Base-by-base conservation (phyloP, 2,329 filamentous ascomycete species). In the Exserohilum turcica region DNA sequence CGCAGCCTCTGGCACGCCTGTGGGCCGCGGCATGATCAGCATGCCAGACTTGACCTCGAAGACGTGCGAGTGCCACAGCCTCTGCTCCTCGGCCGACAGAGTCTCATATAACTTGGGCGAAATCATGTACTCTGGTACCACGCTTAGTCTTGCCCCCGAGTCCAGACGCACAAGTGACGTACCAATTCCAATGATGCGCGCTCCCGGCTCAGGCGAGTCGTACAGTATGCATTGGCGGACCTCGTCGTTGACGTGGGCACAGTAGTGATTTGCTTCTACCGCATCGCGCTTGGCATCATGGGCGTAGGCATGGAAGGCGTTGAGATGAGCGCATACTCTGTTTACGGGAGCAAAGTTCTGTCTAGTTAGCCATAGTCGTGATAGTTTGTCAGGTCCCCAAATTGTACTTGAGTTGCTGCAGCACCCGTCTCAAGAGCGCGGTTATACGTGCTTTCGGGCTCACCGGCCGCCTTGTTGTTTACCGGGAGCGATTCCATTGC, bases 241-340 rank as follows among this genome's bases (percentile, higher is more conserved):
- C 57, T 94, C 90, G 65, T 87, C 82, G 56, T 83, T 91, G 3
- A 94, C 65, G 65, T 94, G 90, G 1, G 87, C 83, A 70, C 91
- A 96, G 75, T 94, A 96, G 73, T 95, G 91, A 68, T 94, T 92
- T 0, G 90, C 79, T 71, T 94, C 90, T 1, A 95, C 86, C 33
- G 79, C 81, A 12, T 50, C 46, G 6, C 89, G 85, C 1, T 77
- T 81, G 0, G 86, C 85, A 39, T 93, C 88, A 21, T 85, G 81
- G n/a, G 86, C 87, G 68, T 94, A 94, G 42, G 87, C 85, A 67
- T 95, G 91, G 67, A 92, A 92, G n/a, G 90, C 91, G 65, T 94
- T 92, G 1, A 96, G 80, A 68, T 93, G 90, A 1, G 89, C 90
- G 74, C 91, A 94, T 43, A 95, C 82, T 47, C 85, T 84, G 65